phyloP scores from a whole-genome alignment of 2,329 filamentous ascomycete genomes.

The Ceratocystis cubensis region DNA sequence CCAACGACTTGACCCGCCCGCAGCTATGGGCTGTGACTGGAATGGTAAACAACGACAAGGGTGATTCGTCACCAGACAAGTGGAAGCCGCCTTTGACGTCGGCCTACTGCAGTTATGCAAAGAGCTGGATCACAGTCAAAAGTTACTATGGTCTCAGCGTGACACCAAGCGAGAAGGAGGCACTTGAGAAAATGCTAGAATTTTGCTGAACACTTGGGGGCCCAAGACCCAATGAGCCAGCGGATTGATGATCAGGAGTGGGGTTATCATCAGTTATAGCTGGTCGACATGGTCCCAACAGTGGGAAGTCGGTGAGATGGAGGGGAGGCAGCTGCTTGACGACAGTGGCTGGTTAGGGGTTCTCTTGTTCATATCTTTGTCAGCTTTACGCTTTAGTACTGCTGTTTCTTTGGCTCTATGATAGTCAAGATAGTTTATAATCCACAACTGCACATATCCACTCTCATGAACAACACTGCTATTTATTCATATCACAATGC shows the following conservation, averaged over 20 bases:
- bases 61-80: conserved; percentile 58
- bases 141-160: conserved; percentile 55
- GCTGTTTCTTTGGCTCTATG: neutral
- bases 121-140: conserved; percentile 70
- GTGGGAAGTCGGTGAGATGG: too few species aligned
- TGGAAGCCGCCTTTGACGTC: conserved; percentile 60
- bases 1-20: conserved; percentile 63
- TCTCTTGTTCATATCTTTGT: neutral
- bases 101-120: conserved; percentile 69
- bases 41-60: conserved; percentile 59
- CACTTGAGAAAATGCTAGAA: conserved; percentile 50
- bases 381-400: neutral
- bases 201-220: conserved; percentile 38
- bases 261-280: neutral
- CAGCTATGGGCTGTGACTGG: conserved; percentile 72
- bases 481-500: neutral
- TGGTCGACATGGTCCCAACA: too few species aligned
- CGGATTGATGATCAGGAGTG: neutral
- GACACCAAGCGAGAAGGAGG: conserved; percentile 58
- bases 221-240: neutral
- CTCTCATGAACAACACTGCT: neutral
- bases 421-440: neutral
- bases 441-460: neutral
- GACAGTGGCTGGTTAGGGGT: neutral
- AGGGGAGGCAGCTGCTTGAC: neutral